Evolutionary conservation across 176 grass and related monocot genomes (phyloP).

Genomic region (Musa acuminata): DNA sequence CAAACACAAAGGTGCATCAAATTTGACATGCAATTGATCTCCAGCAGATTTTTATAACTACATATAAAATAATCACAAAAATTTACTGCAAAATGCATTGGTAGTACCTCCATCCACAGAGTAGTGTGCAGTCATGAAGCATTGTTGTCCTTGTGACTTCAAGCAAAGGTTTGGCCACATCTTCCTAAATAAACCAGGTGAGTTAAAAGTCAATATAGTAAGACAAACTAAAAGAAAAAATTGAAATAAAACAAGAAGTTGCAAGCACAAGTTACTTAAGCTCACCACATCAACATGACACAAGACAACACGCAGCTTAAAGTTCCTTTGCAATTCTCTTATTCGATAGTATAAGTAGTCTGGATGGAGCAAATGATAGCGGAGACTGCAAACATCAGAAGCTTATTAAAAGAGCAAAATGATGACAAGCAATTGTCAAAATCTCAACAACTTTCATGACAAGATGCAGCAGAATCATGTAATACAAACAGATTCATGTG

Average conservation of each 20-base stretch:
- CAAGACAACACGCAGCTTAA: slow-evolving; percentile 71
- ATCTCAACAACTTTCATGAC: background rate
- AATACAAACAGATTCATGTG: background rate
- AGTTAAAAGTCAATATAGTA: background rate
- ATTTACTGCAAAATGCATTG: background rate
- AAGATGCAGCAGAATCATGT: background rate
- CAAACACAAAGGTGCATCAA: background rate
- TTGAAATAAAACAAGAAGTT: background rate
- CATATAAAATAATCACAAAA: background rate
- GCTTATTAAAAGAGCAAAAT: slow-evolving; percentile 15
- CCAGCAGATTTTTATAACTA: background rate
- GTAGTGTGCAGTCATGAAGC: slow-evolving; percentile 91
- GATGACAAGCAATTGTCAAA: background rate
- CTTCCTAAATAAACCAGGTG: slow-evolving; percentile 50
- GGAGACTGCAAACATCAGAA: slow-evolving; percentile 43
- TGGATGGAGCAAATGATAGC: slow-evolving; percentile 93
- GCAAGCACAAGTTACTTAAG: slow-evolving; percentile 7
- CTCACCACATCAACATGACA: slow-evolving; percentile 94
- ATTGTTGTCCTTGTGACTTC: slow-evolving; percentile 86
- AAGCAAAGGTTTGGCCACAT: slow-evolving; percentile 85
- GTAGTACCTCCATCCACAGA: slow-evolving; percentile 81
- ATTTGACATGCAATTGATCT: background rate
- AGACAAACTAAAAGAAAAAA: background rate
- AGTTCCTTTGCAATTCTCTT: slow-evolving; percentile 86
- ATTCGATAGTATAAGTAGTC: slow-evolving; percentile 96